Percentiles rank a stretch among this genome's conserved stretches.
phyloP scores from a whole-genome alignment of 2,329 filamentous ascomycete genomes.

The Cryphonectria naterciae region DNA sequence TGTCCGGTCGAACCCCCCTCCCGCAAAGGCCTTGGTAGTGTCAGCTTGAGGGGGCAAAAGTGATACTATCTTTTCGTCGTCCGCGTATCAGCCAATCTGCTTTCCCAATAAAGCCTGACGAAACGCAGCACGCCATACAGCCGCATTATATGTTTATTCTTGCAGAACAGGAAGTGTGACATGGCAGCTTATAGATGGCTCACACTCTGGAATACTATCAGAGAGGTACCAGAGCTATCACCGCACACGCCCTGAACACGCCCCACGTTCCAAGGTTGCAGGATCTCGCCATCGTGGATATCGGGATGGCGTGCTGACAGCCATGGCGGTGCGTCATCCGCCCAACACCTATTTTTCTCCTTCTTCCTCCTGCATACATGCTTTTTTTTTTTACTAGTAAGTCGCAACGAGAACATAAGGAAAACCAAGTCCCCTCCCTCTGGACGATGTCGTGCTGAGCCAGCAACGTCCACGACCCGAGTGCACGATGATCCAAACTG shows the following conservation, averaged over 20 bases:
- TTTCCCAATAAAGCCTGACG: not conserved
- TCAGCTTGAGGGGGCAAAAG: not conserved
- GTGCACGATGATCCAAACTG: not conserved
- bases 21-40: not conserved
- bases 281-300: not conserved
- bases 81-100: not conserved
- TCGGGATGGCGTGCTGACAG: constrained; percentile 20
- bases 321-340: constrained; percentile 10
- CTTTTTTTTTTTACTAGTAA: not conserved
- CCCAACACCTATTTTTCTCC: not conserved
- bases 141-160: constrained; percentile 16
- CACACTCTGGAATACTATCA: not conserved
- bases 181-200: not conserved
- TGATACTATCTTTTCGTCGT: not conserved
- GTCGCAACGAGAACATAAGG: not conserved
- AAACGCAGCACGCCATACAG: constrained; percentile 18
- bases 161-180: not conserved
- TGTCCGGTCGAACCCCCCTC: not conserved
- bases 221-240: not conserved
- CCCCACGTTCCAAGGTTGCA: constrained; percentile 11
- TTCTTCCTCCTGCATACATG: not conserved
- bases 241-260: not conserved
- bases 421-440: not conserved
- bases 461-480: not conserved
- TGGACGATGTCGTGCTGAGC: not conserved